Evolutionary conservation across 129 eudicot genomes (phyloP).

Genomic region (Saussurea involucrata): DNA sequence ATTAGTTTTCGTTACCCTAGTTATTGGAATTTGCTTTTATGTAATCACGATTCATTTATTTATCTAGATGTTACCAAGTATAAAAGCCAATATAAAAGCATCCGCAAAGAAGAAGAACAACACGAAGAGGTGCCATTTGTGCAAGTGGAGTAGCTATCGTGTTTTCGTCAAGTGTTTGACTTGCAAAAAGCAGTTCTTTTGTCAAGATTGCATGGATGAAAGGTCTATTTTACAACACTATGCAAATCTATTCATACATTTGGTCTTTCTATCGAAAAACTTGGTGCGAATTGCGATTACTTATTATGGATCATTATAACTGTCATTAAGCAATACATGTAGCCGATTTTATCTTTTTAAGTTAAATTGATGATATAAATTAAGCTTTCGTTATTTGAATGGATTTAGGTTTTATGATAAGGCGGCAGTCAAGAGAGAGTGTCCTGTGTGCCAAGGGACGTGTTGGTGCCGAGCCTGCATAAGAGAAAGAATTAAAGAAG

Average conservation of each 20-base stretch:
- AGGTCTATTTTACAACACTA: conserved; percentile 35
- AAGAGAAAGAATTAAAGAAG: conserved; percentile 32
- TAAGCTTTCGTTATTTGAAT: conserved; percentile 6
- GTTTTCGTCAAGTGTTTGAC: conserved; percentile 58
- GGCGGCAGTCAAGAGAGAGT: conserved; percentile 44
- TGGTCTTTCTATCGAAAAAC: not conserved
- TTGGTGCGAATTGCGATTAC: not conserved
- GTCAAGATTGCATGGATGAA: conserved; percentile 62
- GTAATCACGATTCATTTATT: conserved; percentile 3
- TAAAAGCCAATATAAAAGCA: conserved; percentile 11
- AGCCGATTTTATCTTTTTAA: conserved; percentile 5
- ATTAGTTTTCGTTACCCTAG: not conserved
- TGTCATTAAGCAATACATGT: not conserved
- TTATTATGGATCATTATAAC: not conserved
- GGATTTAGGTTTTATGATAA: conserved; percentile 48
- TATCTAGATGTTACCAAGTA: conserved; percentile 17
- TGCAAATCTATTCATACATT: not conserved
- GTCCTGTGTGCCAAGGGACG: conserved; percentile 72
- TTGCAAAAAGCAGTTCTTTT: conserved; percentile 63
- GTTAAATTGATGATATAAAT: not conserved
- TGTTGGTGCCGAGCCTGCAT: conserved; percentile 65
- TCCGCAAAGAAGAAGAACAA: conserved; percentile 29
- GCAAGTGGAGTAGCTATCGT: conserved; percentile 39
- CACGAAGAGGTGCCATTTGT: conserved; percentile 83
- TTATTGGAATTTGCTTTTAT: not conserved